A percentile compares a stretch with the other conserved stretches of the same genome.
Evolutionary conservation across 2,329 filamentous ascomycete species (phyloP).

Genomic region (Exophiala xenobiotica): DNA sequence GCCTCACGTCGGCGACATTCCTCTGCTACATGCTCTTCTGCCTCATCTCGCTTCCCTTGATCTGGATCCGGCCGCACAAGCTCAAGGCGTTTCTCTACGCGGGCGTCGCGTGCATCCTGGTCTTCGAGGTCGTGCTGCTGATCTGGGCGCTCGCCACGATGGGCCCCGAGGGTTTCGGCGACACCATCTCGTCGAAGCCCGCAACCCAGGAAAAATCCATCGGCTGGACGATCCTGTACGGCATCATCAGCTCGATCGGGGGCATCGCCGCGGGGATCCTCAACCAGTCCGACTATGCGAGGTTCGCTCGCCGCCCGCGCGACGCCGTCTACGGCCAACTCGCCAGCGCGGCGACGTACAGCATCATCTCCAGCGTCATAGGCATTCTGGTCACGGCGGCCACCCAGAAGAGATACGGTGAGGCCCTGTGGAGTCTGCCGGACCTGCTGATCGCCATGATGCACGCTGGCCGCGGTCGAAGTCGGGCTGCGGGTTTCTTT

Average conservation of each 20-base stretch:
- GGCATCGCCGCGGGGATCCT: constrained; percentile 46
- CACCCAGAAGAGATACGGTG: constrained; percentile 37
- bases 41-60: constrained; percentile 45
- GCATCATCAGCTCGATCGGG: constrained; percentile 46
- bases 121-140: constrained; percentile 41
- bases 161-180: constrained; percentile 35
- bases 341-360: constrained; percentile 40
- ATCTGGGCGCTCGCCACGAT: constrained; percentile 40
- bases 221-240: constrained; percentile 29
- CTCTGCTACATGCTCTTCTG: constrained; percentile 48
- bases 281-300: constrained; percentile 49
- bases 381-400: constrained; percentile 41
- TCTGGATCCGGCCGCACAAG: constrained; percentile 48
- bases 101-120: constrained; percentile 41
- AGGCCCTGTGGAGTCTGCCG: constrained; percentile 45
- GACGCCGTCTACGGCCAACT: constrained; percentile 45
- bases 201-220: constrained; percentile 15
- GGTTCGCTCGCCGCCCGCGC: constrained; percentile 42
- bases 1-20: constrained; percentile 45
- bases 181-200: constrained; percentile 23
- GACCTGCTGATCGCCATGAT: constrained; percentile 38
- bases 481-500: constrained; percentile 50
- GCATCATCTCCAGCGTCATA: constrained; percentile 41
- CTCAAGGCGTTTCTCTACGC: constrained; percentile 46
- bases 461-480: constrained; percentile 35